phyloP scores from a whole-genome alignment of 73 alveolate species.

The Diophrys appendiculata region DNA sequence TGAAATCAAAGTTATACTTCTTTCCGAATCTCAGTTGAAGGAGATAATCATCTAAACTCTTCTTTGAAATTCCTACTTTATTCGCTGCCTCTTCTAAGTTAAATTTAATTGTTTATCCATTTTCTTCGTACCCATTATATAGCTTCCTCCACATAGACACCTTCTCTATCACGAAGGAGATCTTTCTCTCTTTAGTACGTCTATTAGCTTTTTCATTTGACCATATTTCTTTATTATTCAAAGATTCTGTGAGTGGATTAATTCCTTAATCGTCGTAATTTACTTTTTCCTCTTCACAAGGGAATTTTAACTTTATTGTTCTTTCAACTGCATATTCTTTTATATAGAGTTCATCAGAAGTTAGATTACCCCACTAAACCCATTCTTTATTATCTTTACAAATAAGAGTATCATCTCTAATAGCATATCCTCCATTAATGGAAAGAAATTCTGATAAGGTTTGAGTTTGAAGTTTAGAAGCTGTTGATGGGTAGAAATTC shows the following conservation, averaged over 20 bases:
- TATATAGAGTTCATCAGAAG: not conserved
- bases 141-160: conserved; percentile 92
- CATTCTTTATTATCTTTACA: not conserved
- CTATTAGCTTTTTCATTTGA: conserved; percentile 57
- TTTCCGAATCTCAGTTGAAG: conserved; percentile 82
- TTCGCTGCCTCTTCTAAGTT: conserved; percentile 91
- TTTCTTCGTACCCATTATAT: conserved; percentile 84
- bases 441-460: not conserved
- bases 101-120: conserved; percentile 63
- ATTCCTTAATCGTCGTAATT: not conserved
- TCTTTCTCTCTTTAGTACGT: conserved; percentile 91
- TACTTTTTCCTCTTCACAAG: not conserved
- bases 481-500: not conserved
- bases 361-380: not conserved
- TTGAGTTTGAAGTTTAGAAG: not conserved
- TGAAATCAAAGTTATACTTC: conserved; percentile 82
- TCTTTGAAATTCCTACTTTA: conserved; percentile 81
- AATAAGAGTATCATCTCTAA: not conserved
- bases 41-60: conserved; percentile 86
- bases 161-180: conserved; percentile 84
- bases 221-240: conserved; percentile 37
- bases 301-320: not conserved
- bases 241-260: not conserved
- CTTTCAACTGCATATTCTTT: not conserved
- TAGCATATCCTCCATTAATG: not conserved